Base-by-base conservation (phyloP, 768 basidiomycete species). In the Kockovaella imperatae region DNA sequence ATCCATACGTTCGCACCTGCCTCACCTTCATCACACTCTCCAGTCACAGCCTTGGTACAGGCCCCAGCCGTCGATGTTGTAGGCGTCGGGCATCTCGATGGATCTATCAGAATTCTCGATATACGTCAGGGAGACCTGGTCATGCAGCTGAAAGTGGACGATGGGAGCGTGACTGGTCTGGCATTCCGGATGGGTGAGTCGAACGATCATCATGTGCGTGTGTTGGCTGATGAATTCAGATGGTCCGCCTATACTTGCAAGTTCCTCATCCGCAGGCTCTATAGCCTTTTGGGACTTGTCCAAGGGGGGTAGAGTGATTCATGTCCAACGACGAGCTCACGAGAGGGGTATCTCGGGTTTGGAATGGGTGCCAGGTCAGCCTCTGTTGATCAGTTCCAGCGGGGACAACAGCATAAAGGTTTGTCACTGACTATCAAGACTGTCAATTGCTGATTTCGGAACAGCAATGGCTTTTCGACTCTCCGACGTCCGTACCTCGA, bases 381-480 rank as follows among this genome's bases (percentile, higher is more conserved):
- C 90, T 6, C 72, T 99, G 11, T 74, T 99, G 39, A 77, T 97
- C 52, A 90, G 82, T 28, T 87, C 86, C 2, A 86, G 89, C 18
- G 86, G 84, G 54, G 95, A 97, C 65, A 99, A 99, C 68, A 86
- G 87, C 59, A 78, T 99, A 50, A 96, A 96, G 78, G 91, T 90
- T 49, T 45, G 68, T 65, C 13, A 21, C 23, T 13, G 21, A 35
- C 14, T 34, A 24, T 15, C 18, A 42, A 14, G 18, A 39, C 10
- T 39, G 20, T 39, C 45, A 25, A 35, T 28, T 28, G 31, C 31
- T 45, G 10, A 25, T 24, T 5, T 4, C 31, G 32, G 13, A 20
- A 23, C 35, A 96, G 91, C 91, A 99, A 90, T 97, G 93, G 91
- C 67, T 93, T 18, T 91, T 93, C 60, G 95, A 97, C 62, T 86